Base-by-base conservation (phyloP, 108 stramenopile genomes). In the Mayamaea pseudoterrestris region DNA sequence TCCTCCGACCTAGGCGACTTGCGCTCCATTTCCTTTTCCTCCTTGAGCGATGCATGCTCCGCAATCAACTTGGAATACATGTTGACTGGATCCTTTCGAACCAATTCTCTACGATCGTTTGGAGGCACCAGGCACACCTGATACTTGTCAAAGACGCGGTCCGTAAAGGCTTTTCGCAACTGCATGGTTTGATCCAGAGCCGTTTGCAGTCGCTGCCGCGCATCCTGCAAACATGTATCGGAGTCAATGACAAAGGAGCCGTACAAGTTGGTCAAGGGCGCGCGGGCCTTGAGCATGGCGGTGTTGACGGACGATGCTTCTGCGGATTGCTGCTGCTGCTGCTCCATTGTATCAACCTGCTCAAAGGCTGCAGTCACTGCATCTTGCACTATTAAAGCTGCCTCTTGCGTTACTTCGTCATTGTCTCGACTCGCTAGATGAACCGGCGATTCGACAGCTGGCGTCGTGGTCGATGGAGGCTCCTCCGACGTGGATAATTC, bases 81-180 rank as follows among this genome's bases (percentile, higher is more conserved):
- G 43, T 18, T 30, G 17, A 8, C 23, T 8, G 80, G 80, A 65
- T 83, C 74, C 22, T 60, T 23, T 29, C 57, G 23, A 36, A 77
- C 60, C n/a, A 62, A 39, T 16, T 65, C 57, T 4, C 27, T 29
- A 21, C 52, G 45, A 8, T 53, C 34, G 14, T 61, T 54, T 7
- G 69, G 74, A 27, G 81, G 77, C 23, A 47, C 39, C 30, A 89
- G 43, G 21, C 77, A 62, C 18, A 81, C 70, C 12, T 67, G 49
- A 52, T 81, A 89, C 50, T 78, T 76, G 31, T 76, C 69, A 41
- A 81, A 83, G 2, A 80, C 77, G 39, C 76, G 79, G 23, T 81
- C 67, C 32, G 81, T 81, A 45, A 83, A 89, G 12, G 76, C 60
- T 28, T 57, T 57, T 30, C 86, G 63, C 5, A 89, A 54, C 29